Percentiles rank a stretch among this genome's conserved stretches.
phyloP scores from a whole-genome alignment of 345 rosid genomes.

The Schrenkiella parvula region DNA sequence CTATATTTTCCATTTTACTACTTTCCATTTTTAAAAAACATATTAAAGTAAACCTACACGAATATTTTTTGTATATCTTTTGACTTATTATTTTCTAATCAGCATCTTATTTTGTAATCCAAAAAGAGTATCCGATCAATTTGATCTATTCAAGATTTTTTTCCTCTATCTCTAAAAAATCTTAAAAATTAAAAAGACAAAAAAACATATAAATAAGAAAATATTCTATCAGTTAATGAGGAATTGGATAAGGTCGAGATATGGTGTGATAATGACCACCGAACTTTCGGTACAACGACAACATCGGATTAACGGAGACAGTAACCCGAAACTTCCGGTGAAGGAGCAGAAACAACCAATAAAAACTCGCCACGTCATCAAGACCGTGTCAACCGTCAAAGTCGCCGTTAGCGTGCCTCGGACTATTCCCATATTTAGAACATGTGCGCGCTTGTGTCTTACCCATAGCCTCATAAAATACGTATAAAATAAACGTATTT shows the following conservation, averaged over 20 bases:
- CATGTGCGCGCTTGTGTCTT: constrained; percentile 10
- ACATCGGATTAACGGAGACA: constrained; percentile 6
- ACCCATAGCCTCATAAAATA: not conserved
- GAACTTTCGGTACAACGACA: constrained; percentile 26
- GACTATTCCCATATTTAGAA: constrained; percentile 16
- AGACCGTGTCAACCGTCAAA: constrained; percentile 27
- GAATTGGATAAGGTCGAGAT: constrained; percentile 30
- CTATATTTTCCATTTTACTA: not conserved
- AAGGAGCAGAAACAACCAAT: not conserved
- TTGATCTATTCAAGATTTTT: constrained; percentile 1
- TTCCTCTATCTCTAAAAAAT: not conserved
- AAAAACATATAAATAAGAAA: not conserved
- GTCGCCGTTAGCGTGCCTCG: constrained; percentile 26
- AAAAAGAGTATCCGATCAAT: constrained; percentile 4
- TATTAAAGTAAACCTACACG: constrained; percentile 11
- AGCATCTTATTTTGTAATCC: constrained; percentile 7
- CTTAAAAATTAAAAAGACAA: not conserved
- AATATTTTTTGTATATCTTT: constrained; percentile 29
- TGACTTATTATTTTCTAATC: constrained; percentile 5
- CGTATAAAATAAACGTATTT: constrained; percentile 1
- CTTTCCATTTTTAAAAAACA: constrained; percentile 15
- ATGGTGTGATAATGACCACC: constrained; percentile 31
- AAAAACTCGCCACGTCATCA: not conserved
- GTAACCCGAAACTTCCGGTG: constrained; percentile 11
- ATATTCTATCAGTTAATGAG: not conserved